Conservation (phyloP, 1,139 yeast species). For the Candida labiduridarum region DNA sequence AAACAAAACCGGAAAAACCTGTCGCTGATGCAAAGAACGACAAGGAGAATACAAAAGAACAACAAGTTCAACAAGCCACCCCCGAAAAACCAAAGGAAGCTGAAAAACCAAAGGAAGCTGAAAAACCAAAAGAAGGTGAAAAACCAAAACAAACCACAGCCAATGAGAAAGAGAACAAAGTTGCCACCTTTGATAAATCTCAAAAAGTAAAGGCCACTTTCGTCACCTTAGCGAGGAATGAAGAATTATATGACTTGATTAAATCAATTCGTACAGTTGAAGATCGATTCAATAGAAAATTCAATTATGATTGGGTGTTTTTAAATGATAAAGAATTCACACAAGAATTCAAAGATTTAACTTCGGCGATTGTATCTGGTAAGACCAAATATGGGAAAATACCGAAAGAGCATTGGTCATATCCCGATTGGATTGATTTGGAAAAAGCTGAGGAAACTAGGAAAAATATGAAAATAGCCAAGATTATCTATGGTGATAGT, state of each 20-base stretch:
- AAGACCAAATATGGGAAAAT: constrained; percentile 69
- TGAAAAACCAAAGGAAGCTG: neutral
- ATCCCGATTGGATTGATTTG: constrained; percentile 30
- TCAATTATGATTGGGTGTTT: constrained; percentile 85
- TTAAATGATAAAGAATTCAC: constrained; percentile 77
- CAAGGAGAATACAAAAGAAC: neutral
- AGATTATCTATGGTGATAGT: constrained; percentile 78
- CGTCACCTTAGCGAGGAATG: constrained; percentile 79
- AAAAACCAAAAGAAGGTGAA: neutral
- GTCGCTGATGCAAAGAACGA: neutral
- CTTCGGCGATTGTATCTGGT: constrained; percentile 53
- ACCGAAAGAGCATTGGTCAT: constrained; percentile 68
- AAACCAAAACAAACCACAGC: neutral
- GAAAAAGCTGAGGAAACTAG: constrained; percentile 54
- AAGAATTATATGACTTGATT: constrained; percentile 69
- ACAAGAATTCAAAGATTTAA: constrained; percentile 57
- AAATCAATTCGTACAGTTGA: constrained; percentile 73
- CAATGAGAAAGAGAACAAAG: neutral
- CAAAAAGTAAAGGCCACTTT: constrained; percentile 69
- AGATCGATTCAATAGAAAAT: constrained; percentile 88
- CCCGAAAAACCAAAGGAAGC: neutral
- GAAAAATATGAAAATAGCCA: constrained; percentile 75
- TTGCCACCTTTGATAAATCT: neutral
- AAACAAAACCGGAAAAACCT: constrained; percentile 4
- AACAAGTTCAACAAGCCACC: neutral